Percentiles rank a stretch among this genome's conserved stretches.
phyloP scores from a whole-genome alignment of 352 stramenopile genomes.

The Blastocystis sp. region DNA sequence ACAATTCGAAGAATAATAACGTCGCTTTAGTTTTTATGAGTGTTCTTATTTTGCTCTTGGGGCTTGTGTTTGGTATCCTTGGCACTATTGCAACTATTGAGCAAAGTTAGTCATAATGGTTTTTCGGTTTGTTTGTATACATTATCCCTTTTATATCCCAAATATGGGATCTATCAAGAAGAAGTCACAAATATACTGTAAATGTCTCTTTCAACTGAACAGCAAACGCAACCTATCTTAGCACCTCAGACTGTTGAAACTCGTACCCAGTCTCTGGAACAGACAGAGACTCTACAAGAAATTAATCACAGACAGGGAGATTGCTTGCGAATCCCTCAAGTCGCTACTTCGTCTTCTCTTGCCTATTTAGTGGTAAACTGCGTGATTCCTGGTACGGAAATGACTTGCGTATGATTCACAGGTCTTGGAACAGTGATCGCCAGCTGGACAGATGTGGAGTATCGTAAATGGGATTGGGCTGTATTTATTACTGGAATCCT shows the following conservation, averaged over 20 bases:
- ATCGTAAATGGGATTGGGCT: conserved; percentile 33
- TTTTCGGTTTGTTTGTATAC: background rate
- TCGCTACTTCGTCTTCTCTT: background rate
- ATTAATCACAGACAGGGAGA: background rate
- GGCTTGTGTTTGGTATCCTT: background rate
- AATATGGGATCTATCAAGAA: background rate
- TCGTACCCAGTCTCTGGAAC: background rate
- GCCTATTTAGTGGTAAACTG: conserved; percentile 49
- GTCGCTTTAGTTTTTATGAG: background rate
- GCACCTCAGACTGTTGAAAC: background rate
- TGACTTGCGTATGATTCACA: background rate
- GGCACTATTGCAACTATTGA: conserved; percentile 21
- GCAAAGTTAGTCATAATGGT: background rate
- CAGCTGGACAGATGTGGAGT: conserved; percentile 45
- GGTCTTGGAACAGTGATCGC: conserved; percentile 42
- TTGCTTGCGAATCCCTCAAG: conserved; percentile 48
- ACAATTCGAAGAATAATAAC: background rate
- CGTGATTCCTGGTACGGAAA: conserved; percentile 7
- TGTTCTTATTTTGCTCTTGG: background rate
- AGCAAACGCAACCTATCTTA: background rate
- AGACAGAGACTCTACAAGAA: background rate
- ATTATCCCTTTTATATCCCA: background rate
- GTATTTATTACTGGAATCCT: conserved; percentile 46
- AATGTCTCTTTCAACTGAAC: background rate
- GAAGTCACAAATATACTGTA: background rate